These are phyloP conservation scores for Parietaria judaica DNA, from an alignment of 306 rosid genomes.

Conservation along the genomic window DNA sequence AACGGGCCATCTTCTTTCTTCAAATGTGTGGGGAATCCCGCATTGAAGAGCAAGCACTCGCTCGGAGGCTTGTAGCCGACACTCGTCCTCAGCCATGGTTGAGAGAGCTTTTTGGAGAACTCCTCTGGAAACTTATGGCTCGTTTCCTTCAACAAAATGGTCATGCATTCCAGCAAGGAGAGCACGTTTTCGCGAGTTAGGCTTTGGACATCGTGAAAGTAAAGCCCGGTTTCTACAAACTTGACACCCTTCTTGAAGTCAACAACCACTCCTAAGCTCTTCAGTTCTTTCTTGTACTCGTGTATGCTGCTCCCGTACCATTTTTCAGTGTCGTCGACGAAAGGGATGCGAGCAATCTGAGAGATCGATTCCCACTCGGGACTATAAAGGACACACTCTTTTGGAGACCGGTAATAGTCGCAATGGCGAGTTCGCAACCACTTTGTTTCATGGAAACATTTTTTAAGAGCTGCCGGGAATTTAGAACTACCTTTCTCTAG, in stretches of 20 bases:
- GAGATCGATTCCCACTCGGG: constrained; percentile 54
- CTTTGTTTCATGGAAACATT: constrained; percentile 12
- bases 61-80: constrained; percentile 44
- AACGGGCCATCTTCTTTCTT: constrained; percentile 58
- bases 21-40: constrained; percentile 31
- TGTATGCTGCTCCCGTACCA: constrained; percentile 36
- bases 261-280: constrained; percentile 42
- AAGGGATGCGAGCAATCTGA: constrained; percentile 54
- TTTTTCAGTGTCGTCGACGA: constrained; percentile 45
- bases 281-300: constrained; percentile 43
- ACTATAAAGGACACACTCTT: constrained; percentile 49
- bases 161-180: constrained; percentile 49
- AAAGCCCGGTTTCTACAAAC: constrained; percentile 31
- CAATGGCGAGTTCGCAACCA: constrained; percentile 58
- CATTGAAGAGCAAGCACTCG: constrained; percentile 41
- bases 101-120: constrained; percentile 30
- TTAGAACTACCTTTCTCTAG: constrained; percentile 10
- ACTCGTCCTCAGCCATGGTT: constrained; percentile 56
- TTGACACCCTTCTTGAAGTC: constrained; percentile 39
- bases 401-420: constrained; percentile 33
- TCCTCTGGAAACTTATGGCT: constrained; percentile 16
- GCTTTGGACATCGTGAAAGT: constrained; percentile 23
- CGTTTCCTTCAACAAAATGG: constrained; percentile 7
- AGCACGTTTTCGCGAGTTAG: constrained; percentile 34
- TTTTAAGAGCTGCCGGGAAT: constrained; percentile 26